phyloP scores from a whole-genome alignment of 1,284 basidiomycete species.

The Ustilago hordei region DNA sequence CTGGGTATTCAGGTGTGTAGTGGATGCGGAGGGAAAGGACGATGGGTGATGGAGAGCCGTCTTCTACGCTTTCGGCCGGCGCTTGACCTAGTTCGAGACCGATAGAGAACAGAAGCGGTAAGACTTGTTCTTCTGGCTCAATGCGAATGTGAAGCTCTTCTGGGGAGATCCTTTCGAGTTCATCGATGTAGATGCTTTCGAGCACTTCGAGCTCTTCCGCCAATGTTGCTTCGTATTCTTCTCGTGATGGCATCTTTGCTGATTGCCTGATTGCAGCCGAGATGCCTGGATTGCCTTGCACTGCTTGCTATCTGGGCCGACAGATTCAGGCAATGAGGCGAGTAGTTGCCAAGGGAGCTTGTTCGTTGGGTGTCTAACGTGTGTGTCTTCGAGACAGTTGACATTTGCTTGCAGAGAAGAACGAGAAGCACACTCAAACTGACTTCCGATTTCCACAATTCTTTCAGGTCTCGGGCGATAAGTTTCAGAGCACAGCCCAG shows the following conservation, averaged over 20 bases:
- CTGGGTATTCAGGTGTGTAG: slow-evolving; percentile 80
- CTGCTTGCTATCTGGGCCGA: no score
- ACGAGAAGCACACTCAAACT: slow-evolving; percentile 6
- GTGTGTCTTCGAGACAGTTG: background rate
- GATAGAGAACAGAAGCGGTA: slow-evolving; percentile 70
- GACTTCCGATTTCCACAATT: slow-evolving; percentile 34
- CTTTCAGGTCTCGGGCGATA: slow-evolving; percentile 23
- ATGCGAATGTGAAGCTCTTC: slow-evolving; percentile 85
- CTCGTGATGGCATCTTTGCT: slow-evolving; percentile 53
- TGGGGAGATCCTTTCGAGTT: slow-evolving; percentile 89
- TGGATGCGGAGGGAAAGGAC: slow-evolving; percentile 79
- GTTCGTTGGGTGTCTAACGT: no score
- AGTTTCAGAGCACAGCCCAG: slow-evolving; percentile 1
- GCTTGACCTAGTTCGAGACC: slow-evolving; percentile 32
- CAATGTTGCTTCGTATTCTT: slow-evolving; percentile 72
- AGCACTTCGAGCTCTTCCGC: slow-evolving; percentile 92
- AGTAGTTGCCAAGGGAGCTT: no score
- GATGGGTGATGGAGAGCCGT: slow-evolving; percentile 73
- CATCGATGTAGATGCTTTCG: slow-evolving; percentile 94
- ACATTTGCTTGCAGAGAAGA: slow-evolving; percentile 14
- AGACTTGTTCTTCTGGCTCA: slow-evolving; percentile 83
- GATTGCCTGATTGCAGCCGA: background rate
- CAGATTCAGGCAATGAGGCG: no score
- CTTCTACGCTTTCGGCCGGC: slow-evolving; percentile 45
- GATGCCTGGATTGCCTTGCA: background rate